Evolutionary conservation across 108 stramenopile species (phyloP).

Genomic region (Fistulifera pelliculosa): DNA sequence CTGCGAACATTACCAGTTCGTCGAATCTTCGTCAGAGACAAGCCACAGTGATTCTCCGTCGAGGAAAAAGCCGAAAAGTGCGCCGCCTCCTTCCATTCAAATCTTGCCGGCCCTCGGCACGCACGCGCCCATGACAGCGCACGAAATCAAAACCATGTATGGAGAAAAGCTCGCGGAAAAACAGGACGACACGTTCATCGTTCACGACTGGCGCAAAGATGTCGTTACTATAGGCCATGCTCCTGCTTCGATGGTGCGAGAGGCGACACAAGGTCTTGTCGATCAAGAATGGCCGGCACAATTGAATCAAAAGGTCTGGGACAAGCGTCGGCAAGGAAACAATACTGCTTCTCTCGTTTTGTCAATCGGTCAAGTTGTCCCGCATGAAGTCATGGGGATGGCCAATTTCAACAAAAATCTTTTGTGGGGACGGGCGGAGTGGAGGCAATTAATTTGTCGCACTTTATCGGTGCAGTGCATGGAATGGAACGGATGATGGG

Average conservation of each 20-base stretch:
- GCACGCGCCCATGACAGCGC: conserved; percentile 84
- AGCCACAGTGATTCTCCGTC: background rate
- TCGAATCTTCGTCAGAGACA: conserved; percentile 6
- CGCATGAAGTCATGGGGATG: conserved; percentile 95
- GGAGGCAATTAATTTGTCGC: conserved; percentile 89
- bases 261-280: conserved; percentile 38
- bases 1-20: conserved; percentile 78
- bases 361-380: conserved; percentile 88
- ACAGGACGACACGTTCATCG: conserved; percentile 53
- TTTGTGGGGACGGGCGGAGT: conserved; percentile 86
- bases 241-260: conserved; percentile 67
- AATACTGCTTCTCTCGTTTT: conserved; percentile 49
- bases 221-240: conserved; percentile 90
- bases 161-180: conserved; percentile 38
- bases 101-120: conserved; percentile 91
- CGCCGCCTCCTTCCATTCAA: conserved; percentile 34
- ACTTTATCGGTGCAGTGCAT: conserved; percentile 95
- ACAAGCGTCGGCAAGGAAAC: conserved; percentile 28
- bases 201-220: conserved; percentile 93
- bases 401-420: conserved; percentile 92
- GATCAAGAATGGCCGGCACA: conserved; percentile 88
- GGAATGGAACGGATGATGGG: conserved; percentile 98
- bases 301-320: conserved; percentile 89
- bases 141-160: conserved; percentile 81
- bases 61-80: background rate